Percentiles rank a stretch among this genome's conserved stretches.
Evolutionary conservation across 192 early-diverging fungal genomes (phyloP).

Genomic region (Backusella tuberculispora): DNA sequence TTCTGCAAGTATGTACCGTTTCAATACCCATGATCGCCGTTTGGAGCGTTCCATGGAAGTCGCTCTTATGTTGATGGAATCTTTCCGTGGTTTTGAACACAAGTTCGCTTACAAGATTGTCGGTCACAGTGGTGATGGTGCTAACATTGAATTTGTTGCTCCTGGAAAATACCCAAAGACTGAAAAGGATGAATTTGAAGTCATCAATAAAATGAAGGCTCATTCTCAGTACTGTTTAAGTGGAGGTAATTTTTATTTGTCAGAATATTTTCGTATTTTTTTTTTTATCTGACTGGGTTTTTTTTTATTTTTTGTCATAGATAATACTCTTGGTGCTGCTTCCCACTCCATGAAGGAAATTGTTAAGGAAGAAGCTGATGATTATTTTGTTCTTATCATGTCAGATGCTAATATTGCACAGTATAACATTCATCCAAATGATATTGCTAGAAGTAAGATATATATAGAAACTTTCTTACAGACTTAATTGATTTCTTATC

Average conservation of each 20-base stretch:
- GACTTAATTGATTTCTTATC: neutral
- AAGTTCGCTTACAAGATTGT: constrained; percentile 79
- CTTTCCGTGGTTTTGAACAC: constrained; percentile 74
- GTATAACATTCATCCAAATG: constrained; percentile 77
- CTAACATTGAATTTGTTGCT: constrained; percentile 73
- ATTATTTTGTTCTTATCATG: constrained; percentile 78
- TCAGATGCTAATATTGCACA: constrained; percentile 82
- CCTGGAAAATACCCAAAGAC: constrained; percentile 74
- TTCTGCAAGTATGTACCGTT: constrained; percentile 69
- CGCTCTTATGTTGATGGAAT: constrained; percentile 73
- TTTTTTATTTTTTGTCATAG: constrained; percentile 34
- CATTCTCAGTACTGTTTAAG: constrained; percentile 83
- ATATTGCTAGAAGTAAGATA: constrained; percentile 60
- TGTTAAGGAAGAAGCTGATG: constrained; percentile 73
- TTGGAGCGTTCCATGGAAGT: constrained; percentile 67
- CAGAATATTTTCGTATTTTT: constrained; percentile 3
- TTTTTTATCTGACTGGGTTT: neutral
- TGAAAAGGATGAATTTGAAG: constrained; percentile 74
- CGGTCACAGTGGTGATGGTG: constrained; percentile 79
- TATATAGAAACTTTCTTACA: neutral
- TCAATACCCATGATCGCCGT: constrained; percentile 65
- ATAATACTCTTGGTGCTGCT: constrained; percentile 74
- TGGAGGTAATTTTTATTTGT: constrained; percentile 48
- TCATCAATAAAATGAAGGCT: constrained; percentile 72
- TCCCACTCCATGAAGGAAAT: constrained; percentile 70